These are phyloP conservation scores for Talaromyces adpressus DNA, from an alignment of 495 filamentous ascomycete species.

Conservation along the genomic window DNA sequence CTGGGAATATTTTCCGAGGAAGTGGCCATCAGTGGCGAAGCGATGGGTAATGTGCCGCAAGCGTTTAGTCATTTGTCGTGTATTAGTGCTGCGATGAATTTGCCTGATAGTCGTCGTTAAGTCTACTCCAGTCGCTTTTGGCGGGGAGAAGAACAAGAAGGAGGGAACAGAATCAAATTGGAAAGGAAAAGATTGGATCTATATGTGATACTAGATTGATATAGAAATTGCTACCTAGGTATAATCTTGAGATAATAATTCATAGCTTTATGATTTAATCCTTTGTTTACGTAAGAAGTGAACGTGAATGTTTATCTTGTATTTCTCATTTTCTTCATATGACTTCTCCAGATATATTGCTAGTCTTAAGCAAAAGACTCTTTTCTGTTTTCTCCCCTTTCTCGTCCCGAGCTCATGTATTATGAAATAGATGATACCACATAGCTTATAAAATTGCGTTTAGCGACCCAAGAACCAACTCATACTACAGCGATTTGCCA, in stretches of 20 bases:
- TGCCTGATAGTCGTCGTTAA: slow-evolving; percentile 18
- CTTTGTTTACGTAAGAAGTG: background rate
- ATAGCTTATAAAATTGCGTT: background rate
- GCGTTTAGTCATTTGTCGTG: slow-evolving; percentile 68
- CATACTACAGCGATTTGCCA: background rate
- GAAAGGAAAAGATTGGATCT: slow-evolving; percentile 6
- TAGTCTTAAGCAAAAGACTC: background rate
- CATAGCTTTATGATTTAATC: background rate
- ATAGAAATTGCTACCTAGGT: background rate
- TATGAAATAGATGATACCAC: background rate
- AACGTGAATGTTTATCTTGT: background rate
- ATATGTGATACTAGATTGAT: slow-evolving; percentile 5
- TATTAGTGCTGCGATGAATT: slow-evolving; percentile 66
- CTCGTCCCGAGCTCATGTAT: background rate
- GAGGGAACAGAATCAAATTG: background rate
- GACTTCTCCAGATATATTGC: background rate
- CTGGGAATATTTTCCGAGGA: slow-evolving; percentile 71
- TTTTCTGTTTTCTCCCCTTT: background rate
- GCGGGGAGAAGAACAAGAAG: too few relatives aligned
- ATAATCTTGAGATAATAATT: background rate
- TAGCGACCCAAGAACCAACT: background rate
- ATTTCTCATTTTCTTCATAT: background rate
- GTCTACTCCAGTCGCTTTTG: background rate
- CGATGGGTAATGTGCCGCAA: slow-evolving; percentile 68
- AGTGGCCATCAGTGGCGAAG: slow-evolving; percentile 62